Percentiles rank a stretch among this genome's conserved stretches.
Evolutionary conservation across 2,329 filamentous ascomycete species (phyloP).

Genomic region (Hypoxylon sp.): DNA sequence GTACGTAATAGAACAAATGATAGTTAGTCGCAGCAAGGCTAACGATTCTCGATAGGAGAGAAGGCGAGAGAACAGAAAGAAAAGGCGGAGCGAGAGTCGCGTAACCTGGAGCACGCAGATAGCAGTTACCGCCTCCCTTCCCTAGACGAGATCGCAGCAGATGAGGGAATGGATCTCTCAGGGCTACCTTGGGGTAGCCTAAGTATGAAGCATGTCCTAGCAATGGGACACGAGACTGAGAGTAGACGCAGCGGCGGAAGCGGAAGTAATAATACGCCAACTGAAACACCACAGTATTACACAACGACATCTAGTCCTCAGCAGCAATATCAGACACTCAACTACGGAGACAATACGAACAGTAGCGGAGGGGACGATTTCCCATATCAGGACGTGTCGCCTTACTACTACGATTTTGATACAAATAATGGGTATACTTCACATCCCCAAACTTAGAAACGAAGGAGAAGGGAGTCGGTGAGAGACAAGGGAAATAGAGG

Average conservation of each 20-base stretch:
- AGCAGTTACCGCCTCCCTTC: slow-evolving; percentile 75
- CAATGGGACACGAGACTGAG: slow-evolving; percentile 66
- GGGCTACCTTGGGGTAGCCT: slow-evolving; percentile 81
- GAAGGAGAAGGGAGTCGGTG: background rate
- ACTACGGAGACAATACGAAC: slow-evolving; percentile 39
- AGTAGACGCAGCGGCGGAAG: slow-evolving; percentile 56
- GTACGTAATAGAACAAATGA: slow-evolving; percentile 62
- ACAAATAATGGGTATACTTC: slow-evolving; percentile 40
- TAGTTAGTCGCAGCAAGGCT: slow-evolving; percentile 22
- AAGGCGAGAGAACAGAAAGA: slow-evolving; percentile 79
- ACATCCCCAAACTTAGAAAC: slow-evolving; percentile 35
- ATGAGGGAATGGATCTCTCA: slow-evolving; percentile 67
- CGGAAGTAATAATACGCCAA: slow-evolving; percentile 38
- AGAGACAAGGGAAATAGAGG: background rate
- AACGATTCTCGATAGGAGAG: slow-evolving; percentile 68
- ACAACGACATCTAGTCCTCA: slow-evolving; percentile 50
- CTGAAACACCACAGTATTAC: slow-evolving; percentile 7
- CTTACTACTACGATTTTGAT: slow-evolving; percentile 49
- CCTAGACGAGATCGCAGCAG: slow-evolving; percentile 66
- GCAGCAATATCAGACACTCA: slow-evolving; percentile 49
- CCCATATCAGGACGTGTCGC: slow-evolving; percentile 44
- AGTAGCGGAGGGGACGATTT: slow-evolving; percentile 49
- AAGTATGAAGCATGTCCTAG: slow-evolving; percentile 70
- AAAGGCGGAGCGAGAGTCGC: slow-evolving; percentile 72
- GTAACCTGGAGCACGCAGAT: slow-evolving; percentile 75